Evolutionary conservation across 441 rosid genomes (phyloP).

Genomic region (Geranium incanum): DNA sequence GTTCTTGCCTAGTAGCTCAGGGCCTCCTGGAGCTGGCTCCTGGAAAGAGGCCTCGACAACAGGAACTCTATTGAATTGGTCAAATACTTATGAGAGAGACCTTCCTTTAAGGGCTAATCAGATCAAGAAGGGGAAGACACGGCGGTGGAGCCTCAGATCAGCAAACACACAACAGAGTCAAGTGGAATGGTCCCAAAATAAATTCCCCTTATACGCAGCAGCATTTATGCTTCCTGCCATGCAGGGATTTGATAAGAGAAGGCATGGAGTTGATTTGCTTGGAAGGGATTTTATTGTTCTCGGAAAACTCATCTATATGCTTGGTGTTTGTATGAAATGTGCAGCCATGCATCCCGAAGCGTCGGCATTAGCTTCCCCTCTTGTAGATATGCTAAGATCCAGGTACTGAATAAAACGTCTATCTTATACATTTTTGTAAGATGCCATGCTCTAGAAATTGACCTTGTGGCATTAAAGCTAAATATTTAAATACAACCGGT

Average conservation of each 20-base stretch:
- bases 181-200: constrained; percentile 58
- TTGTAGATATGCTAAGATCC: constrained; percentile 76
- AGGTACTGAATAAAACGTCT: constrained; percentile 37
- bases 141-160: constrained; percentile 63
- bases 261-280: constrained; percentile 93
- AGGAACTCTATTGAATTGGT: constrained; percentile 63
- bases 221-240: constrained; percentile 99
- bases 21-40: constrained; percentile 54
- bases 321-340: constrained; percentile 85
- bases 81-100: constrained; percentile 78
- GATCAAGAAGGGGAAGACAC: constrained; percentile 65
- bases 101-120: constrained; percentile 58
- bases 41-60: constrained; percentile 76
- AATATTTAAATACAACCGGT: not conserved
- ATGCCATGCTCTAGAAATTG: constrained; percentile 10
- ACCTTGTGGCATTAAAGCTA: constrained; percentile 5
- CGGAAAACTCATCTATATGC: constrained; percentile 92
- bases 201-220: constrained; percentile 78
- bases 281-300: constrained; percentile 86
- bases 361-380: constrained; percentile 64
- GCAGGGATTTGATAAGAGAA: constrained; percentile 86
- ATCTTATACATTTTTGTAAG: not conserved
- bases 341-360: constrained; percentile 94
- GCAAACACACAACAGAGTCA: constrained; percentile 36
- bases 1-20: constrained; percentile 77